Conservation (phyloP, 2,329 filamentous ascomycete genomes). For the Fusarium graminum region DNA sequence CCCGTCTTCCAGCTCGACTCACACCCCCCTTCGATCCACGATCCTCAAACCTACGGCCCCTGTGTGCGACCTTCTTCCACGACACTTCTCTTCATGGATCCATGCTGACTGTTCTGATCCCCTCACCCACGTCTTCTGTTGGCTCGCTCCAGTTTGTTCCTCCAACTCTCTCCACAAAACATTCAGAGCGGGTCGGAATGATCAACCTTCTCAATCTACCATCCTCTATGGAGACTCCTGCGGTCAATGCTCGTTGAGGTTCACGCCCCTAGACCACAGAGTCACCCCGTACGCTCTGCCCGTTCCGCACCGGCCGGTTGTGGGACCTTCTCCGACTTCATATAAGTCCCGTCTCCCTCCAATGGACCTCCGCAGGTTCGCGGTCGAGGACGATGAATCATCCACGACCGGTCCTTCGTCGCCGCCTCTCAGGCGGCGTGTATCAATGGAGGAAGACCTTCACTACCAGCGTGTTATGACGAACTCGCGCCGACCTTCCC, state of each 20-base stretch:
- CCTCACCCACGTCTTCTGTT: slow-evolving; percentile 44
- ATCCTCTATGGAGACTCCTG: slow-evolving; percentile 54
- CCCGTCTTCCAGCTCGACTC: slow-evolving; percentile 40
- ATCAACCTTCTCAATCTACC: slow-evolving; percentile 49
- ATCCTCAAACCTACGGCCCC: slow-evolving; percentile 42
- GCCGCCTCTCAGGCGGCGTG: slow-evolving; percentile 59
- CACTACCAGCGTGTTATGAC: slow-evolving; percentile 67
- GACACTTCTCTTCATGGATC: slow-evolving; percentile 43
- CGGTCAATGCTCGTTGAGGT: slow-evolving; percentile 47
- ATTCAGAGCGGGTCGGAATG: slow-evolving; percentile 55
- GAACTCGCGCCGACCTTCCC: slow-evolving; percentile 59
- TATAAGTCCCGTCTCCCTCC: slow-evolving; percentile 47
- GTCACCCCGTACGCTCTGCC: slow-evolving; percentile 39
- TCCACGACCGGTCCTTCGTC: slow-evolving; percentile 50
- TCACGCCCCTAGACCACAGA: slow-evolving; percentile 45
- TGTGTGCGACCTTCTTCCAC: slow-evolving; percentile 44
- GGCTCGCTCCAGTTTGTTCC: slow-evolving; percentile 44
- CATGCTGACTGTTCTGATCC: slow-evolving; percentile 47
- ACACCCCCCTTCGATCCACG: slow-evolving; percentile 46
- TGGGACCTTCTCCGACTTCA: slow-evolving; percentile 40
- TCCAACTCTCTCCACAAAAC: slow-evolving; percentile 50
- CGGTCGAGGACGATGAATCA: slow-evolving; percentile 53
- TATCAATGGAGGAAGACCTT: slow-evolving; percentile 69
- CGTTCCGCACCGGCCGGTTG: slow-evolving; percentile 43
- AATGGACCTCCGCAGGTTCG: slow-evolving; percentile 53